Evolutionary conservation across 805 yeast species (phyloP), one percentile per base, ranked within the genome.

Genomic region (Metschnikowia colocasiae): DNA sequence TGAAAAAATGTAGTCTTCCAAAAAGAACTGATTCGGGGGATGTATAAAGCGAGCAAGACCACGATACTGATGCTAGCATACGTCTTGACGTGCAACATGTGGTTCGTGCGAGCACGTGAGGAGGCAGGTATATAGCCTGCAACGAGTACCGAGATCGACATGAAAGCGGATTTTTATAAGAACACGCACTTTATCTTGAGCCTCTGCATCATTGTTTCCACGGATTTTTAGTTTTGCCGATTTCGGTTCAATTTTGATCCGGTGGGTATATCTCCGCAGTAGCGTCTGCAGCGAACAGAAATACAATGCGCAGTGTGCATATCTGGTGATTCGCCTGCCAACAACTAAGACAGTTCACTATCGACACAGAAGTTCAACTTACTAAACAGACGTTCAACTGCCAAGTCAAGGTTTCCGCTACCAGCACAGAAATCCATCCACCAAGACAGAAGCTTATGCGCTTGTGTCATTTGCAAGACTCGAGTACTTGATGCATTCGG

Each of bases 401-500:
- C 23, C 23, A 22, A 22, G 23, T 4, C 23, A 22, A 6, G 6
- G 6, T 4, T 22, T 22, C 6, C 23, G 6, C 23, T 6, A 22
- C 6, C 23, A 16, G 6, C 6, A 16, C 16, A 32, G 9, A 10
- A 3, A 12, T 12, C 30, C 30, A 10, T 6, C 30, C 6, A 32
- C 19, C 13, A 15, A 31, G 7, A 31, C 12, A 33, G 9, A n/a
- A 35, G 18, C 8, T n/a, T 3, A 12, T n/a, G 7, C 26, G 12
- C 26, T 13, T n/a, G 38, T 20, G 4, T n/a, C 15, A 22, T n/a
- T 4, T 19, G 27, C 26, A n/a, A 35, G 13, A 15, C 2, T 6
- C 20, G n/a, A 15, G 18, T 16, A 3, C 30, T 13, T 15, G 3
- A 65, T 68, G 72, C 60, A 63, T 47, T 63, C 65, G 46, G 67